Conservation (phyloP, 2,329 filamentous ascomycete species). For the Berkeleyomyces basicola region DNA sequence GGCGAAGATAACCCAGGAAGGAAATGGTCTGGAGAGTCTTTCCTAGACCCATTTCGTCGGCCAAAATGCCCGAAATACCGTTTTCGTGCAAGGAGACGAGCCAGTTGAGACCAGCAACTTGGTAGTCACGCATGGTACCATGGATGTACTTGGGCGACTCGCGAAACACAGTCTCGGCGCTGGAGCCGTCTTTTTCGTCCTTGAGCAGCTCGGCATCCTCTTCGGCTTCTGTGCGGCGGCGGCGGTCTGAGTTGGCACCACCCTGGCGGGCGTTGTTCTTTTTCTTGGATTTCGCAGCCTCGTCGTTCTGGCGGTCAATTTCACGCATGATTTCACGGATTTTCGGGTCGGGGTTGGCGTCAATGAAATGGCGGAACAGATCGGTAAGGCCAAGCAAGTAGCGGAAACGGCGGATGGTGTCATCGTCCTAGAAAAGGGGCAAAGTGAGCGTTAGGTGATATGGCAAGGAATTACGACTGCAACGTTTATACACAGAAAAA, state of each 20-base stretch:
- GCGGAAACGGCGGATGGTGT: constrained; percentile 82
- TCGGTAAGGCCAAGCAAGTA: constrained; percentile 92
- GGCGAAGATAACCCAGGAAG: constrained; percentile 86
- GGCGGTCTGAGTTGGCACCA: constrained; percentile 60
- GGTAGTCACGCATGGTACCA: constrained; percentile 88
- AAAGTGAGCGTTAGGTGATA: background rate
- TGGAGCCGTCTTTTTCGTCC: constrained; percentile 77
- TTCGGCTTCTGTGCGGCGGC: constrained; percentile 86
- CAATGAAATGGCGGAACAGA: constrained; percentile 96
- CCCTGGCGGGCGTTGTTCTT: constrained; percentile 67
- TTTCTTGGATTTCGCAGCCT: constrained; percentile 47
- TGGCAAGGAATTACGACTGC: constrained; percentile 7
- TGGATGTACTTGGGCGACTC: constrained; percentile 86
- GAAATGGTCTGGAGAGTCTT: constrained; percentile 97
- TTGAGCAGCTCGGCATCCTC: constrained; percentile 81
- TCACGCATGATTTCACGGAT: constrained; percentile 88
- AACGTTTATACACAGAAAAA: constrained; percentile 3
- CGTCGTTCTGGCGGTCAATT: constrained; percentile 83
- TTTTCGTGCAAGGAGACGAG: constrained; percentile 95
- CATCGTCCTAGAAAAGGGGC: constrained; percentile 53
- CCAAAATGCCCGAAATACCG: constrained; percentile 92
- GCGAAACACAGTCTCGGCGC: constrained; percentile 78
- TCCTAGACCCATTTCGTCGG: constrained; percentile 96
- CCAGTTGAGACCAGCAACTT: constrained; percentile 92
- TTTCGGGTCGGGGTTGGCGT: constrained; percentile 87